Percentiles rank a stretch among this genome's conserved stretches.
These are phyloP conservation scores for Ocimum tenuiflorum DNA, from an alignment of 257 asterid genomes.

Conservation along the genomic window DNA sequence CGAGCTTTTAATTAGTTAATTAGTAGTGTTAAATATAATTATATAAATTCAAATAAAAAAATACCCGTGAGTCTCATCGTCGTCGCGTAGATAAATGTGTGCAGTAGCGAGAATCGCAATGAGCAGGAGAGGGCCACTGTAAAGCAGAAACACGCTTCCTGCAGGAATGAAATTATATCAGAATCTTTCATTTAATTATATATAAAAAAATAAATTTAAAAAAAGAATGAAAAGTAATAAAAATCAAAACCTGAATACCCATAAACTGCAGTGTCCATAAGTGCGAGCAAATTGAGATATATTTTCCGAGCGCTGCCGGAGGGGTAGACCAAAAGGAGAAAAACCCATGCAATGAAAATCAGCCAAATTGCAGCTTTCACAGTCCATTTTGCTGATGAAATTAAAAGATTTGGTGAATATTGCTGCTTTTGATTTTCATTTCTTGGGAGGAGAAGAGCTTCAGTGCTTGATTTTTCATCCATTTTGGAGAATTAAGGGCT, in stretches of 20 bases:
- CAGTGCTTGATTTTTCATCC: constrained; percentile 39
- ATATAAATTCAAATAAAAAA: neutral
- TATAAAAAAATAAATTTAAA: no score
- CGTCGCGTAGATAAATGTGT: constrained; percentile 40
- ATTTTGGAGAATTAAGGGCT: neutral
- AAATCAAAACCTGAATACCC: constrained; percentile 36
- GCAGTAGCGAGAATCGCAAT: constrained; percentile 57
- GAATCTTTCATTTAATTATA: no score
- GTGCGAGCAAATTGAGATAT: constrained; percentile 12
- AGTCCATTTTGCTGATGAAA: constrained; percentile 42
- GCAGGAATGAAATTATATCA: no score
- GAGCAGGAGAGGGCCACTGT: constrained; percentile 58
- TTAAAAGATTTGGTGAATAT: constrained; percentile 15
- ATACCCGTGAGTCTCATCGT: constrained; percentile 40
- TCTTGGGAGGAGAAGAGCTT: constrained; percentile 47
- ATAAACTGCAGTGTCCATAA: constrained; percentile 30
- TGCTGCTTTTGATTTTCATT: constrained; percentile 29
- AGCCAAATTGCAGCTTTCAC: constrained; percentile 48
- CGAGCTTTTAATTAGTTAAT: no score
- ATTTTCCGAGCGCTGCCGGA: constrained; percentile 12
- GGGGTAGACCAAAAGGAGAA: constrained; percentile 47
- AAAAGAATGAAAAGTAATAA: no score
- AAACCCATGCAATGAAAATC: constrained; percentile 54
- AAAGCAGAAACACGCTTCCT: constrained; percentile 52
- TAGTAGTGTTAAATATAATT: no score